phyloP scores from a whole-genome alignment of 768 basidiomycete genomes.

The Solioccasus polychromus region DNA sequence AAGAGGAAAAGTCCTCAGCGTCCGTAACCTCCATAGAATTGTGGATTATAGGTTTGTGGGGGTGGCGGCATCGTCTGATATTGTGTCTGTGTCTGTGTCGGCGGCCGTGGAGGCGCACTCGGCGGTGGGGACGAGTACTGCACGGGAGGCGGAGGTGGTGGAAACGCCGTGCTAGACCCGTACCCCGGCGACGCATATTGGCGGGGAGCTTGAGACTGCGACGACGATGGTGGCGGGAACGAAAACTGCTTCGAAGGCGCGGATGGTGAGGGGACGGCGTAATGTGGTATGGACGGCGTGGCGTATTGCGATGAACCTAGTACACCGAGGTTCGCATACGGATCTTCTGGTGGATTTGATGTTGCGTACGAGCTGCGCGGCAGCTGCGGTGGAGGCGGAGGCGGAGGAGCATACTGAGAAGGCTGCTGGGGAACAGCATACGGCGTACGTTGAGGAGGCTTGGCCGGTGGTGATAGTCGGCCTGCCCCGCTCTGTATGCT shows the following conservation, averaged over 20 bases:
- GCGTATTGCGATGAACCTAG: slow-evolving; percentile 22
- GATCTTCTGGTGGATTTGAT: slow-evolving; percentile 27
- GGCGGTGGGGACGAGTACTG: slow-evolving; percentile 21
- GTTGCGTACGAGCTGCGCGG: slow-evolving; percentile 24
- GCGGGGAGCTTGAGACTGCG: slow-evolving; percentile 18
- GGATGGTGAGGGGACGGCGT: slow-evolving; percentile 17
- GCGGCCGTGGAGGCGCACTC: slow-evolving; percentile 11
- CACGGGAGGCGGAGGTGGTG: slow-evolving; percentile 29
- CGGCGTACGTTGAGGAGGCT: slow-evolving; percentile 29
- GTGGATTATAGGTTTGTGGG: slow-evolving; percentile 27
- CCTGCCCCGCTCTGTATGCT: slow-evolving; percentile 36
- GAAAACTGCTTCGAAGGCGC: slow-evolving; percentile 25
- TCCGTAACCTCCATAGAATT: slow-evolving; percentile 32
- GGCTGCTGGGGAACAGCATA: slow-evolving; percentile 23
- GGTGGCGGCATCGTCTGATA: slow-evolving; percentile 31
- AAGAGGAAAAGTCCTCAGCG: slow-evolving; percentile 13
- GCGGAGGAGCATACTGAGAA: slow-evolving; percentile 2
- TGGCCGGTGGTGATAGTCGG: slow-evolving; percentile 26
- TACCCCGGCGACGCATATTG: slow-evolving; percentile 19
- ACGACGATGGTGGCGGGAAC: slow-evolving; percentile 19
- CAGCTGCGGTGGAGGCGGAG: slow-evolving; percentile 27
- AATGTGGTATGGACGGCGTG: background rate
- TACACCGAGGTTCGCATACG: slow-evolving; percentile 34
- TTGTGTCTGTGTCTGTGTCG: slow-evolving; percentile 18
- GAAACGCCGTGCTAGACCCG: slow-evolving; percentile 14